phyloP scores from a whole-genome alignment of 352 stramenopile genomes.

The Phytophthora vignae region DNA sequence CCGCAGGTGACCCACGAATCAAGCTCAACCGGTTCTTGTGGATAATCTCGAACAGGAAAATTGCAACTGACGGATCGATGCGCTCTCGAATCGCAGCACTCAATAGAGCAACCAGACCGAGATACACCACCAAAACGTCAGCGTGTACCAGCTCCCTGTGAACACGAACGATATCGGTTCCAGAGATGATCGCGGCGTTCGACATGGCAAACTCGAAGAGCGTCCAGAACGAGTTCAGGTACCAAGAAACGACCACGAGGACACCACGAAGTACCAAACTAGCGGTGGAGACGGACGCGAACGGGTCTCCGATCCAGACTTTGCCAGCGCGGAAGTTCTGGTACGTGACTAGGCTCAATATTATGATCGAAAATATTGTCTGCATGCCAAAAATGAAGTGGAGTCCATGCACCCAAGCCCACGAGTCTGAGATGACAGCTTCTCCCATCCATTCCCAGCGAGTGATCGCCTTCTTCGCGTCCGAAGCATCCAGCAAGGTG shows the following conservation, averaged over 20 bases:
- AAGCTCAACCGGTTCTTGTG: constrained; percentile 8
- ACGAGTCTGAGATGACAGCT: background rate
- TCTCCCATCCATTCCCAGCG: constrained; percentile 8
- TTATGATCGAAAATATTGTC: background rate
- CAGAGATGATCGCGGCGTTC: constrained; percentile 5
- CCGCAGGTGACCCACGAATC: background rate
- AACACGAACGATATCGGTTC: constrained; percentile 7
- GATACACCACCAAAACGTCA: constrained; percentile 29
- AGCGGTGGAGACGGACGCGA: constrained; percentile 34
- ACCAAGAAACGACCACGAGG: constrained; percentile 33
- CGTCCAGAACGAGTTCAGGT: constrained; percentile 36
- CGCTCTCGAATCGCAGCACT: constrained; percentile 16
- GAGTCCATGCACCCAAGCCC: background rate
- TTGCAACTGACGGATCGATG: constrained; percentile 23
- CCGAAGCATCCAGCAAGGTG: constrained; percentile 1
- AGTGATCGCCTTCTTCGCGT: constrained; percentile 2
- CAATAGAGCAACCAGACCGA: constrained; percentile 17
- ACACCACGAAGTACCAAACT: constrained; percentile 24
- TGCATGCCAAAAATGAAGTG: background rate
- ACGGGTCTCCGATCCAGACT: constrained; percentile 23
- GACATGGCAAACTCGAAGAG: constrained; percentile 34
- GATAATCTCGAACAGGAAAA: constrained; percentile 26
- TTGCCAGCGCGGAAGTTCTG: background rate
- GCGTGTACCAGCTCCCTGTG: constrained; percentile 35
- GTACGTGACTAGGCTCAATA: background rate